A percentile compares a stretch with the other conserved stretches of the same genome.
phyloP scores from a whole-genome alignment of 768 basidiomycete species.

The Pisolithus orientalis region DNA sequence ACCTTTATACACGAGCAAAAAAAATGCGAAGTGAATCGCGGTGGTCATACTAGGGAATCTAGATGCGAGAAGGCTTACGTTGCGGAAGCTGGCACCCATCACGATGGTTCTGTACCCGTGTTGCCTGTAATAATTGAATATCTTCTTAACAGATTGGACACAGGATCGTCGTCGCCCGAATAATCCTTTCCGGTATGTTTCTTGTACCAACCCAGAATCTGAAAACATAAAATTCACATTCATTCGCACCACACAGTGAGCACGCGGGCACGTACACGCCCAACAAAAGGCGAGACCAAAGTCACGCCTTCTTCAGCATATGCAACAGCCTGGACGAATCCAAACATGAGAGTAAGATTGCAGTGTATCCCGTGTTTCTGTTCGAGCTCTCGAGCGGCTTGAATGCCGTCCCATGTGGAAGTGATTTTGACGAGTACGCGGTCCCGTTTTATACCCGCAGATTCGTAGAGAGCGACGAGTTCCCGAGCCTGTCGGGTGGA shows the following conservation, averaged over 20 bases:
- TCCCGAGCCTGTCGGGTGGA: slow-evolving; percentile 57
- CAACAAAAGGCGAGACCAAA: slow-evolving; percentile 96
- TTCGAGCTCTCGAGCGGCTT: slow-evolving; percentile 92
- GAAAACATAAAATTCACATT: not conserved
- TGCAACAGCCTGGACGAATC: slow-evolving; percentile 94
- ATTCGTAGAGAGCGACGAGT: slow-evolving; percentile 88
- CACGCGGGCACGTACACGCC: slow-evolving; percentile 62
- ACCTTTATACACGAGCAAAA: no score
- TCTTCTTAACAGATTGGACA: slow-evolving; percentile 89
- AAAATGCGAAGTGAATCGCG: no score
- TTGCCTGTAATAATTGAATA: slow-evolving; percentile 99
- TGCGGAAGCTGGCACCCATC: slow-evolving; percentile 99
- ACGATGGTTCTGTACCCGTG: slow-evolving; percentile 96
- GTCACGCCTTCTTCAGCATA: slow-evolving; percentile 96
- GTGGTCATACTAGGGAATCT: no score
- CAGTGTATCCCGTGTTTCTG: slow-evolving; percentile 87
- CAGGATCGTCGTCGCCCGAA: slow-evolving; percentile 87
- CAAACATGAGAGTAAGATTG: slow-evolving; percentile 96
- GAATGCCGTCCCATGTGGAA: slow-evolving; percentile 98
- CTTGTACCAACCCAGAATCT: slow-evolving; percentile 99
- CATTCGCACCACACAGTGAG: no score
- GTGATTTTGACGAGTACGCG: slow-evolving; percentile 97
- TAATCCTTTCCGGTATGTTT: slow-evolving; percentile 78
- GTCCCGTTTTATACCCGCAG: slow-evolving; percentile 81
- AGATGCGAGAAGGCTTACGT: no score